phyloP scores from a whole-genome alignment of 164 flowering plant genomes.

The Litsea cubeba region DNA sequence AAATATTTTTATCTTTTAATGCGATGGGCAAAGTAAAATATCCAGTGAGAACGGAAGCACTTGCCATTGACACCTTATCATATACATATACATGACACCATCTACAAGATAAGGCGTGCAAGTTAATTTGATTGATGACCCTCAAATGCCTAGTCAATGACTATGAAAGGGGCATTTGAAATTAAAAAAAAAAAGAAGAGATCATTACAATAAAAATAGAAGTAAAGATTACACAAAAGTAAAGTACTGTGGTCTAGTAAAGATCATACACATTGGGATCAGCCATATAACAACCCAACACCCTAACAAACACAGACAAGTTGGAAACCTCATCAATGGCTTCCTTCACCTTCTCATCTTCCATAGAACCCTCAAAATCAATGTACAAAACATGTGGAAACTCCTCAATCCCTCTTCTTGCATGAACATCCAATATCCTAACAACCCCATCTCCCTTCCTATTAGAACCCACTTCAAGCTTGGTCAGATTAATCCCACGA shows the following conservation, averaged over 20 bases:
- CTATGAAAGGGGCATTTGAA: too few relatives aligned
- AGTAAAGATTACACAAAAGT: too few relatives aligned
- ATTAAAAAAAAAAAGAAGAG: too few relatives aligned
- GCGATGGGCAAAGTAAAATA: too few relatives aligned
- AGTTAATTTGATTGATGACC: too few relatives aligned
- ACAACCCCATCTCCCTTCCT: constrained; percentile 5
- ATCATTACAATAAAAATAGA: too few relatives aligned
- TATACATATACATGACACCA: too few relatives aligned
- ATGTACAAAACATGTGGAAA: constrained; percentile 20
- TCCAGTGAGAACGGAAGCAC: too few relatives aligned
- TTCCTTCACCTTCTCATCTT: constrained; percentile 23
- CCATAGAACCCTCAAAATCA: constrained; percentile 25
- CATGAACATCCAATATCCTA: constrained; percentile 16
- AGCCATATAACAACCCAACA: constrained; percentile 22
- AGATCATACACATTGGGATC: constrained; percentile 24
- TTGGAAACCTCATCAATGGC: constrained; percentile 21
- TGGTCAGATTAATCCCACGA: constrained; percentile 21
- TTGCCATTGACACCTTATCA: too few relatives aligned
- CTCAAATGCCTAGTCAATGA: too few relatives aligned
- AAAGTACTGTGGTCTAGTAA: not conserved
- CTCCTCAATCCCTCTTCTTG: constrained; percentile 18
- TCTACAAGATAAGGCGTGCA: too few relatives aligned
- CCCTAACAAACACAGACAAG: constrained; percentile 17
- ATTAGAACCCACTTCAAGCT: constrained; percentile 18
- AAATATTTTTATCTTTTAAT: too few relatives aligned